Base-by-base conservation (phyloP, 768 basidiomycete species). In the Suillus plorans region DNA sequence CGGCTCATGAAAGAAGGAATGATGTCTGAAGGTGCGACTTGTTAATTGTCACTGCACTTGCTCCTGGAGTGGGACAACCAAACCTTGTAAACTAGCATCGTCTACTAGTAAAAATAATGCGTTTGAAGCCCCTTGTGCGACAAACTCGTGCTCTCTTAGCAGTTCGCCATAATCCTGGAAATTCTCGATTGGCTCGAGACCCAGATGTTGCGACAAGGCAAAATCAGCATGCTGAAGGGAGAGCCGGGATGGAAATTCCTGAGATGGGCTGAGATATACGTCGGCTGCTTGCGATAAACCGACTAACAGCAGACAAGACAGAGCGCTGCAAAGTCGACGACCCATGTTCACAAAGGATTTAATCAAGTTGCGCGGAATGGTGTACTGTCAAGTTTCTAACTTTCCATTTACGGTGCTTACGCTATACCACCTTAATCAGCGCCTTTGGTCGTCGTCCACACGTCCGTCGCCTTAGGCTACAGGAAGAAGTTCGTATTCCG, bases 181-280 rank as follows among this genome's bases (percentile, higher is more conserved):
- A 31, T 79, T 76, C 70, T 90, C 88, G 68, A 88, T 87, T 22
- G 76, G 76, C 69, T 92, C 91, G 6, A 92, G 81, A n/a, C 88
- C 86, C 13, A 92, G 82, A 73, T 92, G 90, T 61, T 83, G 85
- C 22, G 89, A 84, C 39, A 93, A 78, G 7, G 81, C 85, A 42
- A 85, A 81, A 69, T 82, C 86, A 50, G 88, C 88, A 59, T 85
- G 83, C 49, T 82, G 80, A 34, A 81, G 79, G 22, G 84, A 81
- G 31, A 87, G 75, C 22, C 68, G 75, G 5, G 82, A 69, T 1
- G 76, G 80, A 52, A 80, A 70, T 14, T 73, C 71, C 3, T 78
- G 67, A 8, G 73, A 67, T 49, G 90, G 87, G 63, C 81, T 81
- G 20, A 91, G 78, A 72, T 87, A 91, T 36, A 91, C 82, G 53